Conservation (phyloP, 345 rosid genomes). For the Ceriops decandra region DNA sequence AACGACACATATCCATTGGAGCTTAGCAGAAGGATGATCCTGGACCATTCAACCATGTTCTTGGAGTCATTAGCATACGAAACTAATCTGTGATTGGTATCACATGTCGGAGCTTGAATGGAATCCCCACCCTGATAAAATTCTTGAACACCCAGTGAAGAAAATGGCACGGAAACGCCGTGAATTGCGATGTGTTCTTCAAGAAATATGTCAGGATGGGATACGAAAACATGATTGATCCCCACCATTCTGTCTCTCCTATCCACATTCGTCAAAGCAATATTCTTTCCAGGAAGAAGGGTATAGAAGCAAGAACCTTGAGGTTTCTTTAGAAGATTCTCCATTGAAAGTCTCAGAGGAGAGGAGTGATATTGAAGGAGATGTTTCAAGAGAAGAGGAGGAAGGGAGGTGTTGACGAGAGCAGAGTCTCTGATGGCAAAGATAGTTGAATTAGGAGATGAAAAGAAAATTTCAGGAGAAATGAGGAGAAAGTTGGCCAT, state of each 20-base stretch:
- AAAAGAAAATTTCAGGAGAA: conserved; percentile 56
- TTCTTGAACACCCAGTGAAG: conserved; percentile 27
- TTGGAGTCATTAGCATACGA: conserved; percentile 24
- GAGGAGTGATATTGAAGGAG: conserved; percentile 69
- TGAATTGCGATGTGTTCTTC: conserved; percentile 57
- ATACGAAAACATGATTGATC: conserved; percentile 50
- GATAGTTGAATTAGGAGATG: conserved; percentile 55
- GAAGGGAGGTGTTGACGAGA: conserved; percentile 41
- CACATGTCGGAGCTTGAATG: conserved; percentile 30
- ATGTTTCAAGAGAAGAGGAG: conserved; percentile 53
- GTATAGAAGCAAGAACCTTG: conserved; percentile 59
- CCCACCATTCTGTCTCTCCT: conserved; percentile 33
- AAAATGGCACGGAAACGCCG: conserved; percentile 62
- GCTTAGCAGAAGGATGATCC: conserved; percentile 53
- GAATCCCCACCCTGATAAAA: conserved; percentile 27
- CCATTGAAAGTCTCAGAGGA: conserved; percentile 47
- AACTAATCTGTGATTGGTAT: conserved; percentile 25
- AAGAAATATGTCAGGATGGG: conserved; percentile 71
- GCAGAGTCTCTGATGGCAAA: conserved; percentile 69
- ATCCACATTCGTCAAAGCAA: conserved; percentile 43
- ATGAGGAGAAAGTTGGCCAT: conserved; percentile 56
- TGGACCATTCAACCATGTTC: conserved; percentile 47
- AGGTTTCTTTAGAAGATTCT: conserved; percentile 42
- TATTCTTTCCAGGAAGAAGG: conserved; percentile 41
- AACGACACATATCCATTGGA: conserved; percentile 68